Evolutionary conservation across 1,139 yeast genomes (phyloP), one percentile per base, ranked within the genome.

Genomic region (Nakaseomyces uthaithaninus): DNA sequence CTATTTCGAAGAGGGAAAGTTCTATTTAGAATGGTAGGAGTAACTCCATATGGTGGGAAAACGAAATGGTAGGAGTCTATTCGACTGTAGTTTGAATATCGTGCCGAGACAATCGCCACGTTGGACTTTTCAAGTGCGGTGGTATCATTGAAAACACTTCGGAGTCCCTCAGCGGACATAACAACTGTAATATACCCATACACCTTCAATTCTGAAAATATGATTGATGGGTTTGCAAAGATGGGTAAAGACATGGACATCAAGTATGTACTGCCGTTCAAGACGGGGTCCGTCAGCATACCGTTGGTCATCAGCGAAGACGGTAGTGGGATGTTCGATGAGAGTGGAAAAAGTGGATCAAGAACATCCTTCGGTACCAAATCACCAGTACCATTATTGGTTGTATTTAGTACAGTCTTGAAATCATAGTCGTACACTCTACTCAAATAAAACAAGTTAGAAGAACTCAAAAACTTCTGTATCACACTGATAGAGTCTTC

Each of bases 111-210:
- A 20, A 74, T 58, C 4, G 67, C 59, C 40, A 74, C 69, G 20
- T 61, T 55, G 0, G 75, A 70, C 24, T 57, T 60, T 36, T 60
- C 68, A 30, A 69, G 50, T 2, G 70, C 68, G 0, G 74, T 62
- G 2, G 73, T 63, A 42, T 71, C 77, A 45, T 72, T 67, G 3
- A 77, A 66, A 1, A 82, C 74, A 8, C 60, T 48, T 46, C 67
- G 67, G 36, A 84, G 62, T 22, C 72, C 62, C 24, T 67, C 66
- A 0, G 91, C 84, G 46, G 71, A 68, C 50, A 83, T 71, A 1
- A 84, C 63, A 5, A 84, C 72, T 0, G 94, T 72, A 35, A 86
- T 53, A 59, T 77, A 87, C 0, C 95, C 96, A 1, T 80, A 73
- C 4, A 83, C 66, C 15, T 73, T 68, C 3, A 82, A 77, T 14